Evolutionary conservation across 78 protist species (phyloP), one percentile per base, ranked within the genome.

Genomic region (Cavenderia fasciculata): DNA sequence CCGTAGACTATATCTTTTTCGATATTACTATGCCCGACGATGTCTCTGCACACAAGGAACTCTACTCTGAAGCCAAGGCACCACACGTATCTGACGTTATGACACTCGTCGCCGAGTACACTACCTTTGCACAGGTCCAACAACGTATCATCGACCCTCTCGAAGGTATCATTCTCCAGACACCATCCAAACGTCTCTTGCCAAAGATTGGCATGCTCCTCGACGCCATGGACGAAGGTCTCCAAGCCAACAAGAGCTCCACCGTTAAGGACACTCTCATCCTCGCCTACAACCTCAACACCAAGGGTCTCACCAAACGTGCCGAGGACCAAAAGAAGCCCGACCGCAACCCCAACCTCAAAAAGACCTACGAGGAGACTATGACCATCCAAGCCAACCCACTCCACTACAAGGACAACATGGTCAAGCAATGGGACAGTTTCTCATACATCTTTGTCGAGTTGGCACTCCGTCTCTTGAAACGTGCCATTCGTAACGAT

Each of bases 311-410:
- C 54, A 49, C 54, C 14, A 12, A 49, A 18, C 54, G 54, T 49
- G 27, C 16, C 25, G 65, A 31, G 51, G n/a, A 19, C 19, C 19
- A 23, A 51, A 33, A 10, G 25, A 14, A 49, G 54, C 12, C 12
- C 54, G 14, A 49, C 27, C 54, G 54, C 54, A 49, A 49, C 54
- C 54, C 49, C 29, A 74, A 74, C 66, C 21, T 66, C 6, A 21
- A 11, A 33, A 66, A 68, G 25, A 82, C 90, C 14, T 68, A 29
- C 33, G 90, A 82, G 57, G 90, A 82, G 7, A 82, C 78, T 1
- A 56, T 82, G 29, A 31, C 78, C 4, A 68, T 82, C 18, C 90
- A 82, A 68, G 78, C 31, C 0, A 78, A 82, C 44, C 90, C 90
- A 27, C 12, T 11, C 51, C 47, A 71, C 46, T 12, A 23, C 5